A percentile compares a stretch with the other conserved stretches of the same genome.
Conservation (phyloP, 495 filamentous ascomycete genomes). For the Chaetomium fimeti region DNA sequence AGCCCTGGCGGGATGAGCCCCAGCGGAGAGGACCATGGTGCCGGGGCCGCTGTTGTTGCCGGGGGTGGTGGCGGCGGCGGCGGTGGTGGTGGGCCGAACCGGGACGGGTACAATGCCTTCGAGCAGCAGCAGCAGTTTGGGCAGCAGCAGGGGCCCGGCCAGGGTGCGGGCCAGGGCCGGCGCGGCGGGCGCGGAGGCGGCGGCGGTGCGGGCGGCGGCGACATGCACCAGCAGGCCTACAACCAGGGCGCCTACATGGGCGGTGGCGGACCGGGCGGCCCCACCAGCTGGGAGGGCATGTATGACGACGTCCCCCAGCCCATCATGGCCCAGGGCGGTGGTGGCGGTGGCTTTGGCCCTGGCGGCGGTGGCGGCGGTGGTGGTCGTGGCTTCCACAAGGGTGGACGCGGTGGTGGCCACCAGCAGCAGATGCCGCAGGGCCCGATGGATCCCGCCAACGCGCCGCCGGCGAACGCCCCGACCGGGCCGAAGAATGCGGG, state of each 20-base stretch:
- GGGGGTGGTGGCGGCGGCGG: conserved; percentile 36
- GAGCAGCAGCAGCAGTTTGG: conserved; percentile 79
- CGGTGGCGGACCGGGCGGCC: conserved; percentile 39
- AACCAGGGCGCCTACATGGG: conserved; percentile 38
- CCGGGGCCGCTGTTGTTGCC: conserved; percentile 5
- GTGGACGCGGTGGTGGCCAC: conserved; percentile 31
- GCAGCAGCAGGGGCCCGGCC: conserved; percentile 49
- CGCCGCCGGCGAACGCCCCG: conserved; percentile 89
- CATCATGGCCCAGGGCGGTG: conserved; percentile 60
- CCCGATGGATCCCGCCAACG: conserved; percentile 45
- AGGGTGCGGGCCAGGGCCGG: conserved; percentile 29
- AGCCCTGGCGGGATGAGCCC: conserved; percentile 15
- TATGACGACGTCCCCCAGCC: conserved; percentile 97
- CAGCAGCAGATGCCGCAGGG: conserved; percentile 34
- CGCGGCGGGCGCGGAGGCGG: conserved; percentile 41
- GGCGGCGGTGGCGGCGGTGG: conserved; percentile 52
- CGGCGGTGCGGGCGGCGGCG: conserved; percentile 35
- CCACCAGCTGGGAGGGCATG: conserved; percentile 97
- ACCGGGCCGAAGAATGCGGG: conserved; percentile 96
- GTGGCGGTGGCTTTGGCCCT: conserved; percentile 52
- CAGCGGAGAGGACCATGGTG: not conserved
- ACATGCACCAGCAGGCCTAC: conserved; percentile 32
- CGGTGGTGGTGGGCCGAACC: conserved; percentile 29
- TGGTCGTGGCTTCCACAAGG: conserved; percentile 49
- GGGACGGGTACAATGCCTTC: conserved; percentile 33